Evolutionary conservation across 2,329 filamentous ascomycete genomes (phyloP), one percentile per base, ranked within the genome.

Genomic region (Neonectria punicea): DNA sequence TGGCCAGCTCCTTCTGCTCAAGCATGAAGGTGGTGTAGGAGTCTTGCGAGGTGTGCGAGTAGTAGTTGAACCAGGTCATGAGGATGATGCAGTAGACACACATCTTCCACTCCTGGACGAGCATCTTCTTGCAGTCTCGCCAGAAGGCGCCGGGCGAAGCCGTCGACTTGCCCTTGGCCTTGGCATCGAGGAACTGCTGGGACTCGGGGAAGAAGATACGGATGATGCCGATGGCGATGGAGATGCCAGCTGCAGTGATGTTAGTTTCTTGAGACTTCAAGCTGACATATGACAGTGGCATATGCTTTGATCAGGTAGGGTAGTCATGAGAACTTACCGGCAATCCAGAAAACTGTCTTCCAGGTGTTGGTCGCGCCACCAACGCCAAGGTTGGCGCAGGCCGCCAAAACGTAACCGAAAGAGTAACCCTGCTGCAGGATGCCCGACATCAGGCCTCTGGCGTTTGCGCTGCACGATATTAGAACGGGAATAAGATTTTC

Each of bases 371-470:
- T 81, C 4, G 72, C 81, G 11, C 86, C 90, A 34, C 92, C 91
- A 16, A 94, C 90, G 53, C 90, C 91, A 44, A 94, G 86, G 69
- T 92, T 94, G 73, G 88, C 89, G 73, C 89, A 91, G 3, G 92
- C 92, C 6, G 93, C 93, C 67, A 93, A 84, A 44, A 96, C 88
- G 74, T 95, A 95, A 34, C 93, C 93, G 68, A 94, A 86, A 0
- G 91, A 91, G 76, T 94, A 94, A 2, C 93, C 93, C 78, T 94
- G 92, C 74, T 96, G 93, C 18, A 95, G 80, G 55, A 96, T 92
- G 58, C 93, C 93, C 14, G 90, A 93, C 87, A 96, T 92, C 41
- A 96, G 83, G 71, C 93, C 93, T 76, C 93, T 86, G 8, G 92
- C 90, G 61, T 92, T 88, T 51, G 82, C 79, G 61, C 85, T 86